Evolutionary conservation across 345 rosid species (phyloP).

Genomic region (Salix caprea): DNA sequence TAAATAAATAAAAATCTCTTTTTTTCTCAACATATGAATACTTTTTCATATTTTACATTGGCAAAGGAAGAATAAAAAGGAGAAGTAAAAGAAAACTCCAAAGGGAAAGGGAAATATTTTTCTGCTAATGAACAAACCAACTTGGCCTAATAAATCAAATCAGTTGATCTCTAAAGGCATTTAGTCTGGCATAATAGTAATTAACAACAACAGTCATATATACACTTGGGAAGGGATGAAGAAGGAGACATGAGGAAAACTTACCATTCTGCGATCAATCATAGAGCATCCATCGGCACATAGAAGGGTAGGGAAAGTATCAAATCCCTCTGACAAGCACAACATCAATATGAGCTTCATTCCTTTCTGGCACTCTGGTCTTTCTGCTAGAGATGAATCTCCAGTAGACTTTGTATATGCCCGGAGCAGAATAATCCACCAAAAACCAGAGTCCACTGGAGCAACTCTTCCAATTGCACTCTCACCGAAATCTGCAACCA

Average conservation of each 20-base stretch:
- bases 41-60: too few relatives aligned
- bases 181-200: not conserved
- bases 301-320: conserved; percentile 80
- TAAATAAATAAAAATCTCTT: too few relatives aligned
- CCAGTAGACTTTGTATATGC: conserved; percentile 79
- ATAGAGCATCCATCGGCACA: conserved; percentile 89
- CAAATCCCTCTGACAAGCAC: conserved; percentile 80
- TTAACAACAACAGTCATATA: not conserved
- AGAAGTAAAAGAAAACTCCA: too few relatives aligned
- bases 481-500: conserved; percentile 79
- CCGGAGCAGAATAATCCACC: conserved; percentile 89
- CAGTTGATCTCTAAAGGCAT: not conserved
- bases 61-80: too few relatives aligned
- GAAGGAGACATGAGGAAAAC: not conserved
- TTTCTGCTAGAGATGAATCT: conserved; percentile 58
- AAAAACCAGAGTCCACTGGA: conserved; percentile 81
- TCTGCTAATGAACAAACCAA: too few relatives aligned
- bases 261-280: conserved; percentile 85
- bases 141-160: not conserved
- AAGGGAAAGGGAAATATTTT: too few relatives aligned
- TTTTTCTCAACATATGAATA: too few relatives aligned
- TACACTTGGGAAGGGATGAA: not conserved
- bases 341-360: conserved; percentile 68
- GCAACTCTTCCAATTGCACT: conserved; percentile 87
- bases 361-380: conserved; percentile 72